These are phyloP conservation scores for Solanum okadae DNA, from an alignment of 257 asterid genomes.

Conservation along the genomic window DNA sequence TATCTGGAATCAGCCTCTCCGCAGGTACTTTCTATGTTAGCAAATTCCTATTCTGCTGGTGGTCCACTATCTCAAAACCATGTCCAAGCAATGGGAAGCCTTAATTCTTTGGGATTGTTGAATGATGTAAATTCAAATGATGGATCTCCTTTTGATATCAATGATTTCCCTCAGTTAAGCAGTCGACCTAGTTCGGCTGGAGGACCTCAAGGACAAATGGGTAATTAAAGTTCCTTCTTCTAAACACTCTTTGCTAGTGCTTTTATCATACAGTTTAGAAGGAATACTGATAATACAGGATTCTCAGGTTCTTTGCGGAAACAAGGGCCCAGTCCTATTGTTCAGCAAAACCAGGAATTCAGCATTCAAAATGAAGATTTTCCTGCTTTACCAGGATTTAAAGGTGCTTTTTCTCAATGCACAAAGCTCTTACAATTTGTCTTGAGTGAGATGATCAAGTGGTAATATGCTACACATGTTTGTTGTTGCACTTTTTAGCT, in stretches of 20 bases:
- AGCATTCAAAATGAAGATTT: slow-evolving; percentile 97
- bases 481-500: background rate
- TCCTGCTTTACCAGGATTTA: slow-evolving; percentile 88
- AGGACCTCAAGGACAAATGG: slow-evolving; percentile 76
- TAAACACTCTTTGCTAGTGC: background rate
- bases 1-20: slow-evolving; percentile 55
- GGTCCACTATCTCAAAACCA: slow-evolving; percentile 77
- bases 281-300: background rate
- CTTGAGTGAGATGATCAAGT: background rate
- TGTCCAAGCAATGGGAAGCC: slow-evolving; percentile 54
- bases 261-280: slow-evolving; percentile 1
- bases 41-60: slow-evolving; percentile 65
- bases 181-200: slow-evolving; percentile 77
- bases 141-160: slow-evolving; percentile 58
- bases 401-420: slow-evolving; percentile 37
- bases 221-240: slow-evolving; percentile 15
- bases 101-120: slow-evolving; percentile 54
- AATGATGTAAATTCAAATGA: slow-evolving; percentile 64
- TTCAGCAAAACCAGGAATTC: slow-evolving; percentile 87
- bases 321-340: slow-evolving; percentile 52
- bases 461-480: background rate
- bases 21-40: slow-evolving; percentile 77
- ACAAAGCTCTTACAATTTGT: background rate
- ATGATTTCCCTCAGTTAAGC: slow-evolving; percentile 81
- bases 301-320: slow-evolving; percentile 68